A percentile compares a stretch with the other conserved stretches of the same genome.
Evolutionary conservation across 2,329 filamentous ascomycete species (phyloP).

Genomic region (Colletotrichum destructivum): DNA sequence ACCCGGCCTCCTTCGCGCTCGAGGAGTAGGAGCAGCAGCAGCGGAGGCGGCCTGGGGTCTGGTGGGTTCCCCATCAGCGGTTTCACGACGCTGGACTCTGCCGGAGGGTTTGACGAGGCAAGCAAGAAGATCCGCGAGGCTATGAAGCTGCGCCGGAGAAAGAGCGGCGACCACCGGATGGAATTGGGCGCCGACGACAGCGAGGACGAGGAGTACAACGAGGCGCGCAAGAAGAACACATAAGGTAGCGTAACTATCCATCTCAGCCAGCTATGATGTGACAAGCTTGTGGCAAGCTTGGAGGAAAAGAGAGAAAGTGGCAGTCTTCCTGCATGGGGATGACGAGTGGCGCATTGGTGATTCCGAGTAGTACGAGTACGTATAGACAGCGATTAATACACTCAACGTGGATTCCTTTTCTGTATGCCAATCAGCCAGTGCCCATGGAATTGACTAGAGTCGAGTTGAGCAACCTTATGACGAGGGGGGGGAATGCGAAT

Average conservation of each 20-base stretch:
- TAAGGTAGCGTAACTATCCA: not conserved
- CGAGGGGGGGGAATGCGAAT: not conserved
- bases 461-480: not conserved
- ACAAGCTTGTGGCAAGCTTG: not conserved
- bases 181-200: constrained; percentile 57
- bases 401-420: constrained; percentile 22
- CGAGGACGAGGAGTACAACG: constrained; percentile 60
- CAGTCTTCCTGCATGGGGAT: not conserved
- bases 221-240: constrained; percentile 59
- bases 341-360: not conserved
- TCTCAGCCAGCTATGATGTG: not conserved
- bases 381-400: constrained; percentile 32
- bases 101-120: constrained; percentile 85
- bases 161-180: constrained; percentile 58
- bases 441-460: not conserved
- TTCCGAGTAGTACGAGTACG: not conserved
- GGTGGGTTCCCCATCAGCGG: constrained; percentile 76
- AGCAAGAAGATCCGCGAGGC: constrained; percentile 87
- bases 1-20: constrained; percentile 88
- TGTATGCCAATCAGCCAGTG: not conserved
- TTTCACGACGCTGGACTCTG: constrained; percentile 78
- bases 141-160: constrained; percentile 77
- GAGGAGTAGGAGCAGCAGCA: constrained; percentile 78
- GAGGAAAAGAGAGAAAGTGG: not conserved
- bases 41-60: constrained; percentile 73